Evolutionary conservation across 306 rosid species (phyloP).

Genomic region (Castanea mollissima): DNA sequence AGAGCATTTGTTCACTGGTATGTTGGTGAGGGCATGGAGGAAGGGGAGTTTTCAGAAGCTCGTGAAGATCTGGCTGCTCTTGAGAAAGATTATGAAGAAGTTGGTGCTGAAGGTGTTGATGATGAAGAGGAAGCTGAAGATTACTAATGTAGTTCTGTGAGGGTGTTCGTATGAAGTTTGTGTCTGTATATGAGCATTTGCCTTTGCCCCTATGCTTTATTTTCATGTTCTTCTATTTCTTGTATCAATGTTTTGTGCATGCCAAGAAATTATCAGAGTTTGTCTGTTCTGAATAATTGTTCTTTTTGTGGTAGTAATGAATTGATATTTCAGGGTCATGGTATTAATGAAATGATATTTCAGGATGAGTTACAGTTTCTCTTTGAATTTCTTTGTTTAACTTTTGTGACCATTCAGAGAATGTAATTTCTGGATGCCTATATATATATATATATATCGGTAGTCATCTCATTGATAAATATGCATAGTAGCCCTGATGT

Average conservation of each 20-base stretch:
- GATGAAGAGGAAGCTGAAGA: conserved; percentile 87
- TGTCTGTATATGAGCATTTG: conserved; percentile 30
- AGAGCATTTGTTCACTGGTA: conserved; percentile 99
- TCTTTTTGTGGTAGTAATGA: conserved; percentile 30
- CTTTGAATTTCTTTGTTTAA: not conserved
- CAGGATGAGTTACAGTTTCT: not conserved
- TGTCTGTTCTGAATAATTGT: conserved; percentile 30
- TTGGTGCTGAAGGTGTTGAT: conserved; percentile 91
- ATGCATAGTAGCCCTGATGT: too few relatives aligned
- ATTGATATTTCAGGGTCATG: conserved; percentile 18
- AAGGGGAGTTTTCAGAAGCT: conserved; percentile 99
- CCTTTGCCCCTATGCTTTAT: conserved; percentile 32
- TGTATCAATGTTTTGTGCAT: conserved; percentile 19
- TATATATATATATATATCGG: not conserved
- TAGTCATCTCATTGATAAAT: not conserved
- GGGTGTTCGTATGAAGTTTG: conserved; percentile 22
- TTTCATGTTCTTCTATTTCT: conserved; percentile 25
- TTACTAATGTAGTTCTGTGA: conserved; percentile 37
- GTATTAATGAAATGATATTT: conserved; percentile 27
- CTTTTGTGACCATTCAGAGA: not conserved
- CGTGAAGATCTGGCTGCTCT: conserved; percentile 99
- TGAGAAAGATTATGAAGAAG: conserved; percentile 99
- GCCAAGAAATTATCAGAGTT: conserved; percentile 35
- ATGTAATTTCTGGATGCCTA: not conserved
- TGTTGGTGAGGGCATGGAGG: conserved; percentile 99